Conservation (phyloP, 1,139 yeast species). For the Sporopachydermia cereana region DNA sequence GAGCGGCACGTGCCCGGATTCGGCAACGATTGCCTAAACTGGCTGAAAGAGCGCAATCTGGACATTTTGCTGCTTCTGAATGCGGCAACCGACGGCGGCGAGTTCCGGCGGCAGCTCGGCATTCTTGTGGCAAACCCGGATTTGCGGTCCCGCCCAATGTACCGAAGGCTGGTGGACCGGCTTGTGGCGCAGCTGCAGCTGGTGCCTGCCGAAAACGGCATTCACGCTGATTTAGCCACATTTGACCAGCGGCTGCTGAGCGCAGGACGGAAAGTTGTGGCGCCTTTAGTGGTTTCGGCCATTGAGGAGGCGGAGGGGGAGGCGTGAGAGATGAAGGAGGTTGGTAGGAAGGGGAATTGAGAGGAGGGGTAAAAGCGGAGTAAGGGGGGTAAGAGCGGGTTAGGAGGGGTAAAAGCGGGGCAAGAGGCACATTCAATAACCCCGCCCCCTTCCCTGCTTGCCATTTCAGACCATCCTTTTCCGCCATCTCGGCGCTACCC, state of each 20-base stretch:
- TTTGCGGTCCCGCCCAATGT: slow-evolving; percentile 11
- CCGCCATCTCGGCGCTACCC: too few species aligned
- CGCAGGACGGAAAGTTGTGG: slow-evolving; percentile 83
- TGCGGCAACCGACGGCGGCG: slow-evolving; percentile 35
- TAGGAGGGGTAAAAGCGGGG: too few species aligned
- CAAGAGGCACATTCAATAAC: too few species aligned
- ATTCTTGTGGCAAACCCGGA: slow-evolving; percentile 20
- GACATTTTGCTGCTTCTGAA: slow-evolving; percentile 54
- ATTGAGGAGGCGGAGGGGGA: background rate
- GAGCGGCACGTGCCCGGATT: slow-evolving; percentile 29
- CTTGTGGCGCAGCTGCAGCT: slow-evolving; percentile 27
- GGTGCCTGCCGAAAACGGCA: slow-evolving; percentile 11
- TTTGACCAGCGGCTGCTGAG: slow-evolving; percentile 42
- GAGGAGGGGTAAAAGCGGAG: too few species aligned
- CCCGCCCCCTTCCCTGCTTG: too few species aligned
- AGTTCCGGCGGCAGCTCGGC: slow-evolving; percentile 49
- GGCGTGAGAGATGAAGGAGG: too few species aligned
- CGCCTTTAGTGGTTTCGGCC: slow-evolving; percentile 32
- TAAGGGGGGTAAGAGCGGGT: too few species aligned
- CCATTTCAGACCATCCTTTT: too few species aligned
- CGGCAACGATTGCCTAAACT: slow-evolving; percentile 27
- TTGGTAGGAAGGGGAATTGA: too few species aligned
- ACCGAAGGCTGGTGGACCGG: slow-evolving; percentile 22
- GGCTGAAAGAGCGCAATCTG: slow-evolving; percentile 30
- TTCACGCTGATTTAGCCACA: slow-evolving; percentile 19